A percentile compares a stretch with the other conserved stretches of the same genome.
These are phyloP conservation scores for Trichosporon faecale DNA, from an alignment of 1,284 basidiomycete genomes.

Conservation along the genomic window DNA sequence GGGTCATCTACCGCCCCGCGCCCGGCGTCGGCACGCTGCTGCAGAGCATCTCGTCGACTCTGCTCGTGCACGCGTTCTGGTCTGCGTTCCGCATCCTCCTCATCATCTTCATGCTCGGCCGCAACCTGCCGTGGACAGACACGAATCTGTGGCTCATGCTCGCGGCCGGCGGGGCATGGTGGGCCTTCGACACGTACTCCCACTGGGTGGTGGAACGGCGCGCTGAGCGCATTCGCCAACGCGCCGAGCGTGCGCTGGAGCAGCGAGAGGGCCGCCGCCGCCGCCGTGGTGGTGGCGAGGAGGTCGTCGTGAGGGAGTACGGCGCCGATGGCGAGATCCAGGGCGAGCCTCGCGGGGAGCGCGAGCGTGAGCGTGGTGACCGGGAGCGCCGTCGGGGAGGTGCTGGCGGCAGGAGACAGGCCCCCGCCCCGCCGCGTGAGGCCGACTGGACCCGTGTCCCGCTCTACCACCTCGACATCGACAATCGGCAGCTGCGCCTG, in stretches of 20 bases:
- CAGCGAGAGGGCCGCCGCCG: constrained; percentile 1
- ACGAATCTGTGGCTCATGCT: constrained; percentile 38
- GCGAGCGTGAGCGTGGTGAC: neutral
- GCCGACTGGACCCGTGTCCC: constrained; percentile 1
- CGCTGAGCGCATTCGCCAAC: neutral
- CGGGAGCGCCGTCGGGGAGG: neutral
- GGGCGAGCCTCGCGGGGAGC: neutral
- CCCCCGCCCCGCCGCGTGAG: neutral
- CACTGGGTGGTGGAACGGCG: constrained; percentile 18
- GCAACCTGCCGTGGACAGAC: constrained; percentile 40
- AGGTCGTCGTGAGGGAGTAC: neutral
- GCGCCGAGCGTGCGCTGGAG: neutral
- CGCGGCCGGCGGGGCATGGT: constrained; percentile 34
- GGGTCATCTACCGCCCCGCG: constrained; percentile 14
- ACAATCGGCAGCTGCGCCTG: constrained; percentile 33
- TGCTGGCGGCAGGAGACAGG: neutral
- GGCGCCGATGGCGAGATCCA: constrained; percentile 3
- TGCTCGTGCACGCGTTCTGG: constrained; percentile 37
- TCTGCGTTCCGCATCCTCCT: constrained; percentile 32
- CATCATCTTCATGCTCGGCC: constrained; percentile 45
- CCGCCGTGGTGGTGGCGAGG: neutral
- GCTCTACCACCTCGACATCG: constrained; percentile 32
- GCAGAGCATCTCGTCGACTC: constrained; percentile 22
- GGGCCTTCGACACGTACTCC: constrained; percentile 33
- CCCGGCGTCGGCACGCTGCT: constrained; percentile 7